Evolutionary conservation across 2,329 filamentous ascomycete genomes (phyloP).

Genomic region (Paecilomyces fulvus): DNA sequence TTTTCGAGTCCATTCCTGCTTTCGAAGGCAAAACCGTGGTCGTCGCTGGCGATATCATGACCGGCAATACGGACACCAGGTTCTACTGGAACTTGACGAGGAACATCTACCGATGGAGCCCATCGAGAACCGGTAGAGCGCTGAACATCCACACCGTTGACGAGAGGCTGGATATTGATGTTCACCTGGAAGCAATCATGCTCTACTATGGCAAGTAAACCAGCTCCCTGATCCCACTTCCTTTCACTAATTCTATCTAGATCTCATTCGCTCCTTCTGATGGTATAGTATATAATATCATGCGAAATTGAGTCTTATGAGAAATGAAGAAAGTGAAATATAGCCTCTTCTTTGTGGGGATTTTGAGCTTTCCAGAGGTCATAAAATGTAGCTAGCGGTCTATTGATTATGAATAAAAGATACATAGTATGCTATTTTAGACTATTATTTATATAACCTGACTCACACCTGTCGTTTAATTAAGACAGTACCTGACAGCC

Average conservation of each 20-base stretch:
- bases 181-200: constrained; percentile 36
- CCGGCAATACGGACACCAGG: constrained; percentile 46
- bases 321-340: neutral
- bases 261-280: constrained; percentile 7
- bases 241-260: constrained; percentile 1
- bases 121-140: constrained; percentile 36
- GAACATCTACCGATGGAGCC: constrained; percentile 46
- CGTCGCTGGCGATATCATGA: constrained; percentile 41
- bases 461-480: too few relatives aligned
- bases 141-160: constrained; percentile 45
- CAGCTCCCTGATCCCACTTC: neutral
- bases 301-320: neutral
- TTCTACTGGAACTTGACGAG: constrained; percentile 46
- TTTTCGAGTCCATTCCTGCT: constrained; percentile 28
- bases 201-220: constrained; percentile 33
- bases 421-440: too few relatives aligned
- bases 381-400: too few relatives aligned
- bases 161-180: constrained; percentile 37
- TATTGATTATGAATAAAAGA: too few relatives aligned
- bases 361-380: too few relatives aligned
- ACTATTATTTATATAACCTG: too few relatives aligned
- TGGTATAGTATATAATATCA: neutral
- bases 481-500: too few relatives aligned
- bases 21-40: constrained; percentile 29
- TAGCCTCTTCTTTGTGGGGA: neutral